Evolutionary conservation across 305 asterid species (phyloP).

Genomic region (Solanum hybrid): DNA sequence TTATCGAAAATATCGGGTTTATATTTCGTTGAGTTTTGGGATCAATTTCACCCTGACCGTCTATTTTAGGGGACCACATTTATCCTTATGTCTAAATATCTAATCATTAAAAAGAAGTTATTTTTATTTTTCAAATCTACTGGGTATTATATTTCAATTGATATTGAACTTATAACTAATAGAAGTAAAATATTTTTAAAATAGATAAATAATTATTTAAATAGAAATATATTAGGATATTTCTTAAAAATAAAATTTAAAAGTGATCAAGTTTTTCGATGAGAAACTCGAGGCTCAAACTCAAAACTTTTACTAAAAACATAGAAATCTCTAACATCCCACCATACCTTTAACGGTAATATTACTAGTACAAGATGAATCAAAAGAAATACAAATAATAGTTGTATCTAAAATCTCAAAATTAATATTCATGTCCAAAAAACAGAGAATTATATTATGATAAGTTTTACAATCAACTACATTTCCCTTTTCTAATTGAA

Average conservation of each 20-base stretch:
- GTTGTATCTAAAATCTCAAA: not conserved
- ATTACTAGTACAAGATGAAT: not conserved
- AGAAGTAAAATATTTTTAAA: not conserved
- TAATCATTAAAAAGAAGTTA: not conserved
- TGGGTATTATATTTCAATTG: not conserved
- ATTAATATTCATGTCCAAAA: not conserved
- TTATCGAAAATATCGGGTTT: not conserved
- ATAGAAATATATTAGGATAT: not conserved
- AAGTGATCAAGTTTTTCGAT: too few relatives aligned
- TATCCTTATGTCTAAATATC: not conserved
- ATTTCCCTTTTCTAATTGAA: not conserved
- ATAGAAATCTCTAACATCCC: not conserved
- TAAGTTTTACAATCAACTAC: not conserved
- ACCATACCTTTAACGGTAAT: not conserved
- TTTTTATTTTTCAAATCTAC: not conserved
- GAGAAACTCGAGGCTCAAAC: not conserved
- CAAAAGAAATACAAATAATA: not conserved
- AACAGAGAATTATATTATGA: not conserved
- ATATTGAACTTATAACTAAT: not conserved
- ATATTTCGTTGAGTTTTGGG: not conserved
- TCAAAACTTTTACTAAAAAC: not conserved
- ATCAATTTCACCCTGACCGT: not conserved
- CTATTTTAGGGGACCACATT: not conserved
- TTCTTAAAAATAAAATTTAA: not conserved
- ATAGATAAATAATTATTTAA: not conserved